Evolutionary conservation across 2,329 filamentous ascomycete species (phyloP).

Genomic region (Fusarium cicatricum): DNA sequence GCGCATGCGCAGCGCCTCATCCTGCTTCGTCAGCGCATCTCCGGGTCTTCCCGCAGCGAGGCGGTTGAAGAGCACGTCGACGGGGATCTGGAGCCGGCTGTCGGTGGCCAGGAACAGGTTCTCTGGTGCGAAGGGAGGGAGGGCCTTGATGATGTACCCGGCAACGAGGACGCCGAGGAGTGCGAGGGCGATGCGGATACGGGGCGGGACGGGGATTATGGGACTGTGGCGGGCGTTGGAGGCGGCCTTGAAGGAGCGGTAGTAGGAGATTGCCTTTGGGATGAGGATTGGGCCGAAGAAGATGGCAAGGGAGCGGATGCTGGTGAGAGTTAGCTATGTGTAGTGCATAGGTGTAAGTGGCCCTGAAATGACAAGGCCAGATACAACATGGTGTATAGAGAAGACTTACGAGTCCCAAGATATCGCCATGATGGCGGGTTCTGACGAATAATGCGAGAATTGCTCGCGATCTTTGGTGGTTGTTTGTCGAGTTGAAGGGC

Average conservation of each 20-base stretch:
- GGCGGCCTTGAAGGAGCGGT: slow-evolving; percentile 62
- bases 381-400: background rate
- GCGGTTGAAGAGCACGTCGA: slow-evolving; percentile 83
- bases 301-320: slow-evolving; percentile 63
- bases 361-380: background rate
- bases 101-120: slow-evolving; percentile 83
- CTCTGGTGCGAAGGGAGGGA: slow-evolving; percentile 74
- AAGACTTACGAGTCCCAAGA: slow-evolving; percentile 42
- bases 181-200: slow-evolving; percentile 64
- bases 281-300: slow-evolving; percentile 77
- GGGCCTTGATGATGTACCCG: slow-evolving; percentile 63
- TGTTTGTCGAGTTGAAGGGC: slow-evolving; percentile 11
- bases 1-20: slow-evolving; percentile 71
- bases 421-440: slow-evolving; percentile 39
- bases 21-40: slow-evolving; percentile 59
- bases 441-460: background rate
- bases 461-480: background rate
- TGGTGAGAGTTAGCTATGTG: slow-evolving; percentile 39
- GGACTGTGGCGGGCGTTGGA: slow-evolving; percentile 55
- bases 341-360: slow-evolving; percentile 7
- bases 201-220: slow-evolving; percentile 63
- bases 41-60: slow-evolving; percentile 65
- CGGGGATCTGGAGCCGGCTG: slow-evolving; percentile 86
- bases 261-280: slow-evolving; percentile 70
- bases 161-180: slow-evolving; percentile 63